A percentile compares a stretch with the other conserved stretches of the same genome.
phyloP scores from a whole-genome alignment of 495 filamentous ascomycete species.

The Achaetomiella virescens region DNA sequence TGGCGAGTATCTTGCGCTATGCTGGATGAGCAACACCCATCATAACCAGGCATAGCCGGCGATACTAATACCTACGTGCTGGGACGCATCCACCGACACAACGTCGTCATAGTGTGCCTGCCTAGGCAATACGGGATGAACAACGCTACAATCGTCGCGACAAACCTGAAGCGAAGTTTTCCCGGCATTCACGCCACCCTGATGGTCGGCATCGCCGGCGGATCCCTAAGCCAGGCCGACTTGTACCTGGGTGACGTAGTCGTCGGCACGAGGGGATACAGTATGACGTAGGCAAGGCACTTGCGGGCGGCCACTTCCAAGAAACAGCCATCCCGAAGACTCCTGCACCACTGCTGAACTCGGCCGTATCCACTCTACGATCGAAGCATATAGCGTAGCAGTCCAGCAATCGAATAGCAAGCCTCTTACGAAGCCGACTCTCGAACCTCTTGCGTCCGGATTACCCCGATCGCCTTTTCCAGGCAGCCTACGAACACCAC shows the following conservation, averaged over 20 bases:
- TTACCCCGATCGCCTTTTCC: slow-evolving; percentile 8
- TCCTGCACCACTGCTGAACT: slow-evolving; percentile 7
- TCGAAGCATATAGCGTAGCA: not conserved
- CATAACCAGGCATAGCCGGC: not conserved
- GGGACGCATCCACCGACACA: slow-evolving; percentile 34
- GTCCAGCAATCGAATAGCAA: slow-evolving; percentile 2
- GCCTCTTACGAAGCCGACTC: slow-evolving; percentile 12
- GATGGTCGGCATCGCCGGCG: slow-evolving; percentile 43
- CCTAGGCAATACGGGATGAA: slow-evolving; percentile 27
- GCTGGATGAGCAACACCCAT: slow-evolving; percentile 8
- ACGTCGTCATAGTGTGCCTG: slow-evolving; percentile 42
- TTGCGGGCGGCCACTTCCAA: slow-evolving; percentile 6
- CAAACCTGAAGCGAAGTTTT: slow-evolving; percentile 32
- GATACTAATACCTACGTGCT: slow-evolving; percentile 33
- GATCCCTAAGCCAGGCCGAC: slow-evolving; percentile 32
- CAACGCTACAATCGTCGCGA: slow-evolving; percentile 31
- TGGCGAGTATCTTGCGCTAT: slow-evolving; percentile 12
- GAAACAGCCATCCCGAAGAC: slow-evolving; percentile 6
- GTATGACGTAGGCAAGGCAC: slow-evolving; percentile 28
- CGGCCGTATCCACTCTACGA: slow-evolving; percentile 6
- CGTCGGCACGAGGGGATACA: slow-evolving; percentile 39
- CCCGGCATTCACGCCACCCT: slow-evolving; percentile 18
- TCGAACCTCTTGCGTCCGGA: slow-evolving; percentile 1
- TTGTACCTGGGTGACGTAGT: slow-evolving; percentile 44
- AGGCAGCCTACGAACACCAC: slow-evolving; percentile 8